Evolutionary conservation across 73 alveolate genomes (phyloP).

Genomic region (Paramecium caudatum): DNA sequence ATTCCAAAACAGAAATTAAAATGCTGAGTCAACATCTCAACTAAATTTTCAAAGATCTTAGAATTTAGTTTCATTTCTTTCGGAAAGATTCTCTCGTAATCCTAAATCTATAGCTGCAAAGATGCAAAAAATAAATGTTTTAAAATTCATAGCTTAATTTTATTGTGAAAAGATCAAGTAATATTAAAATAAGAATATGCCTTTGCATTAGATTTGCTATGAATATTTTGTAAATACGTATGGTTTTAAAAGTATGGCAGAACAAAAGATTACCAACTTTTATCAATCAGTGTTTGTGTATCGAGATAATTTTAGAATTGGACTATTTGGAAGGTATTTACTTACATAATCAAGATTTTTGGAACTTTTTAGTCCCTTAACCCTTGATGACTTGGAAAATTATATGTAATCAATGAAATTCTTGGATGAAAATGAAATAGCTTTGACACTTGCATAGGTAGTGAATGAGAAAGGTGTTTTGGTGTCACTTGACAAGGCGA

Average conservation of each 20-base stretch:
- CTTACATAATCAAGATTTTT: neutral
- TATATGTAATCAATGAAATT: neutral
- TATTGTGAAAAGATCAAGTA: constrained; percentile 40
- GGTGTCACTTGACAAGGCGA: constrained; percentile 19
- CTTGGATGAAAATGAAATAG: constrained; percentile 43
- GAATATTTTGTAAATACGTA: constrained; percentile 63
- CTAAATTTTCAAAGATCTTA: constrained; percentile 7
- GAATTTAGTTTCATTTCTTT: neutral
- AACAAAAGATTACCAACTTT: constrained; percentile 39
- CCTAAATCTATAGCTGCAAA: constrained; percentile 31
- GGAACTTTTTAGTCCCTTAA: constrained; percentile 11
- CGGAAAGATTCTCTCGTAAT: constrained; percentile 18
- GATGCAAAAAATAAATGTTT: constrained; percentile 58
- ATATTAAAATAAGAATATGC: constrained; percentile 15
- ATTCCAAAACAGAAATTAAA: neutral
- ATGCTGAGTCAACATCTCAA: constrained; percentile 13
- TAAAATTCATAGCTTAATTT: constrained; percentile 51
- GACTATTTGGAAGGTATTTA: constrained; percentile 30
- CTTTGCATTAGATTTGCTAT: constrained; percentile 59
- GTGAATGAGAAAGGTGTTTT: constrained; percentile 52
- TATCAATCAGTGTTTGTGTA: constrained; percentile 26
- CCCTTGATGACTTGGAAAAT: constrained; percentile 55
- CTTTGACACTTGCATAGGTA: neutral
- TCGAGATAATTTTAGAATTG: constrained; percentile 21
- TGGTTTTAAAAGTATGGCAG: constrained; percentile 61